Percentiles rank a stretch among this genome's conserved stretches.
phyloP scores from a whole-genome alignment of 1,284 basidiomycete species.

The Fomitopsis palustris region DNA sequence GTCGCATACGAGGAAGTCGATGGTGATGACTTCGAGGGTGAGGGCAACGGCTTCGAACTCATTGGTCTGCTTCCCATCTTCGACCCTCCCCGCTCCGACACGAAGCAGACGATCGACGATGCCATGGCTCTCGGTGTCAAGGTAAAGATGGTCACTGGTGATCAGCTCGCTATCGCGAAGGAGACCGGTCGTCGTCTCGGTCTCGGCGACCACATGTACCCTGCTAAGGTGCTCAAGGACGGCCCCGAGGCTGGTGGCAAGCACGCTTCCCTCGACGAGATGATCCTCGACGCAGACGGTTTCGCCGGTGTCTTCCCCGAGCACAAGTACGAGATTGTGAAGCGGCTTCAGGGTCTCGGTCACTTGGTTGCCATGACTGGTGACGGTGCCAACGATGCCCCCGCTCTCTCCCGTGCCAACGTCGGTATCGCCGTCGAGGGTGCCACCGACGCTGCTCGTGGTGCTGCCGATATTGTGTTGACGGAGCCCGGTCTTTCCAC shows the following conservation, averaged over 20 bases:
- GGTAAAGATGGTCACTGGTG: slow-evolving; percentile 99
- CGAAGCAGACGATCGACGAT: slow-evolving; percentile 98
- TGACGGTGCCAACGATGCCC: slow-evolving; percentile 97
- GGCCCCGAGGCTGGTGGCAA: slow-evolving; percentile 80
- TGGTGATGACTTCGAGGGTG: slow-evolving; percentile 73
- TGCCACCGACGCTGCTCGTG: slow-evolving; percentile 93
- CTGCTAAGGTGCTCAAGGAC: slow-evolving; percentile 92
- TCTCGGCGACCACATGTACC: slow-evolving; percentile 96
- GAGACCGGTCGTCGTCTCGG: slow-evolving; percentile 98
- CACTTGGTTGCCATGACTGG: slow-evolving; percentile 92
- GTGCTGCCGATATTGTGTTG: slow-evolving; percentile 93
- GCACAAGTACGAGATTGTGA: slow-evolving; percentile 93
- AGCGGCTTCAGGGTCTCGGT: slow-evolving; percentile 89
- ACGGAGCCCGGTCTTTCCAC: slow-evolving; percentile 95
- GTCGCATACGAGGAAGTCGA: slow-evolving; percentile 95
- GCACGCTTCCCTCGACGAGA: slow-evolving; percentile 83
- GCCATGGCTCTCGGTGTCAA: slow-evolving; percentile 93
- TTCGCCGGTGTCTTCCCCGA: slow-evolving; percentile 97
- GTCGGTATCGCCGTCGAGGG: slow-evolving; percentile 97
- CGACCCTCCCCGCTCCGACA: slow-evolving; percentile 97
- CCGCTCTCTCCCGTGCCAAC: slow-evolving; percentile 90
- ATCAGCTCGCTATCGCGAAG: slow-evolving; percentile 99
- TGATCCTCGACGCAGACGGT: slow-evolving; percentile 90
- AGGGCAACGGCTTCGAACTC: slow-evolving; percentile 95
- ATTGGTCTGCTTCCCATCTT: slow-evolving; percentile 97